Conservation (phyloP, 371 early-diverging fungal genomes). For the Apophysomyces trapeziformis region DNA sequence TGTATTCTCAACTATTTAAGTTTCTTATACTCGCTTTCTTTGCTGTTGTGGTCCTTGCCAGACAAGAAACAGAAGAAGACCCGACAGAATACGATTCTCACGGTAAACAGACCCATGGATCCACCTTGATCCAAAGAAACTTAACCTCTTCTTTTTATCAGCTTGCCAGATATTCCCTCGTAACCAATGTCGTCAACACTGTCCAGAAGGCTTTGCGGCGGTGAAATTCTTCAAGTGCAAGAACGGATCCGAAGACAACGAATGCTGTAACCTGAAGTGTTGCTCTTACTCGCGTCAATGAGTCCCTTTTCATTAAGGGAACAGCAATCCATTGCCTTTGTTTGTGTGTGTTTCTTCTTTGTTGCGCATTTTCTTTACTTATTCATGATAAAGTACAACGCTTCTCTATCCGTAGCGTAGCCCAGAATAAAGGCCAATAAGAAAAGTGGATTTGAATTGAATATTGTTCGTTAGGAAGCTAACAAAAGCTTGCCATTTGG, state of each 20-base stretch:
- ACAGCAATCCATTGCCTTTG: neutral
- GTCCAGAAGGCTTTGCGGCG: neutral
- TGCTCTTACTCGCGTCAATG: neutral
- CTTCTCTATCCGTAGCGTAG: slow-evolving; percentile 52
- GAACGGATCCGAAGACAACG: neutral
- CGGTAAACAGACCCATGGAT: neutral
- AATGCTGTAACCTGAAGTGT: neutral
- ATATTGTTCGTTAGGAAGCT: slow-evolving; percentile 59
- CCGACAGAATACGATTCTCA: neutral
- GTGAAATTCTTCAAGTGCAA: neutral
- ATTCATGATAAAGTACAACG: neutral
- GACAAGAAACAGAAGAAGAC: neutral
- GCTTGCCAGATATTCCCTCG: neutral
- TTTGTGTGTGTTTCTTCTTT: too few relatives aligned
- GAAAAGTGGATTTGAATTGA: slow-evolving; percentile 65
- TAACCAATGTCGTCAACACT: neutral
- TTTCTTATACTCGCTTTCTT: neutral
- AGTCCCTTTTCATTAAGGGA: too few relatives aligned
- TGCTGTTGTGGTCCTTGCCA: neutral
- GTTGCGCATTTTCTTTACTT: neutral
- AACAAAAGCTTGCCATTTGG: slow-evolving; percentile 46
- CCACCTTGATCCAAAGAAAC: neutral
- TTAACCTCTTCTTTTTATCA: neutral
- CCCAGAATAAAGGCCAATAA: slow-evolving; percentile 56
- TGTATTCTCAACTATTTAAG: neutral